These are phyloP conservation scores for Cercospora nicotianae DNA, from an alignment of 2,329 filamentous ascomycete genomes.

Conservation along the genomic window DNA sequence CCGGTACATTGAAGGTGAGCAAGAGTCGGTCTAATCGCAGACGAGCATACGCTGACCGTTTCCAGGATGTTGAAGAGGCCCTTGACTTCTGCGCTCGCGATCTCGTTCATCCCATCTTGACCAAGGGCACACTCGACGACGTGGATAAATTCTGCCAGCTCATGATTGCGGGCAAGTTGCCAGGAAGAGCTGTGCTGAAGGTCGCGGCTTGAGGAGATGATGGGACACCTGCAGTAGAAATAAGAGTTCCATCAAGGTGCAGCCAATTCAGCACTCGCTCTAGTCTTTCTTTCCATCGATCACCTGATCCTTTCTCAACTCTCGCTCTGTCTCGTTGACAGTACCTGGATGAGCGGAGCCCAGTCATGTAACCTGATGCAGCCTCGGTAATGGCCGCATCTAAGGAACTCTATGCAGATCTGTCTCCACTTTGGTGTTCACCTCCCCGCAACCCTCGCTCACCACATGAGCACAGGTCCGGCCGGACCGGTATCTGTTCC, in stretches of 20 bases:
- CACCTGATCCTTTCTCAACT: not conserved
- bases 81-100: constrained; percentile 48
- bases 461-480: not conserved
- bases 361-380: not conserved
- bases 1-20: constrained; percentile 43
- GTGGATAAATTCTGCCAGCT: constrained; percentile 44
- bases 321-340: not conserved
- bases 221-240: not conserved
- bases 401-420: constrained; percentile 1
- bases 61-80: constrained; percentile 46
- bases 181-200: constrained; percentile 46
- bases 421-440: constrained; percentile 4
- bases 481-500: not conserved
- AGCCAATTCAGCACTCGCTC: not conserved
- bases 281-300: not conserved
- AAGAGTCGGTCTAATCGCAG: not conserved
- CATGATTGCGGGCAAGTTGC: constrained; percentile 43
- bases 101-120: constrained; percentile 44
- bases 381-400: constrained; percentile 7
- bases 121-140: constrained; percentile 43
- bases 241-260: constrained; percentile 14
- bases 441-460: not conserved
- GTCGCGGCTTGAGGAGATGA: constrained; percentile 28
- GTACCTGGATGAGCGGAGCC: constrained; percentile 6
- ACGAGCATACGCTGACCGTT: not conserved